Evolutionary conservation across 192 early-diverging fungal genomes (phyloP).

Genomic region (Entophlyctis luteolus): DNA sequence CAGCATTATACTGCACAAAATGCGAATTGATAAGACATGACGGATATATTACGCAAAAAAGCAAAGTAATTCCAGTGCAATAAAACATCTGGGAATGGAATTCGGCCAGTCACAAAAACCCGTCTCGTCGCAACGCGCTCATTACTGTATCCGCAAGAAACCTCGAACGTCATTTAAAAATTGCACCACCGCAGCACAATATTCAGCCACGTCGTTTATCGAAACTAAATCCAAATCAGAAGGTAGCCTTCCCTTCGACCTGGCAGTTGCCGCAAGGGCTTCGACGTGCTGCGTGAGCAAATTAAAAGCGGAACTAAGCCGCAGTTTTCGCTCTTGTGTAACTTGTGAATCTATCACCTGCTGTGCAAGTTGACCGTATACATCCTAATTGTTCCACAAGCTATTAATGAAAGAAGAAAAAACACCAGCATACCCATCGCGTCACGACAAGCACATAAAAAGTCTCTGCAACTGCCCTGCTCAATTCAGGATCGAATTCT

Average conservation of each 20-base stretch:
- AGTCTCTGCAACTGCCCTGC: conserved; percentile 57
- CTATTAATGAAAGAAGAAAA: neutral
- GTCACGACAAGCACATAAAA: conserved; percentile 56
- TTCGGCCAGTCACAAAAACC: too few relatives aligned
- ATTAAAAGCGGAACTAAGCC: conserved; percentile 47
- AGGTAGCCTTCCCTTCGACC: neutral
- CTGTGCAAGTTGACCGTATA: conserved; percentile 48
- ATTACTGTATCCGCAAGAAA: conserved; percentile 49
- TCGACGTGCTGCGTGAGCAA: conserved; percentile 44
- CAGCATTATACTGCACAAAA: too few relatives aligned
- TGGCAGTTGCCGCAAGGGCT: conserved; percentile 33
- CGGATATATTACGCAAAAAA: too few relatives aligned
- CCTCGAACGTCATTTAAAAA: conserved; percentile 65
- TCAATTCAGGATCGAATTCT: conserved; percentile 58
- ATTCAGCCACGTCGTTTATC: too few relatives aligned
- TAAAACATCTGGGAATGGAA: too few relatives aligned
- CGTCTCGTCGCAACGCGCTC: too few relatives aligned
- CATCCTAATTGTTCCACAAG: conserved; percentile 31
- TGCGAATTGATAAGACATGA: too few relatives aligned
- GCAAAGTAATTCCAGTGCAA: too few relatives aligned
- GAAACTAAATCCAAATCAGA: too few relatives aligned
- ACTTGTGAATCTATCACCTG: conserved; percentile 49
- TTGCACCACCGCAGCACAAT: conserved; percentile 46
- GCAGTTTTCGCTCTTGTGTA: conserved; percentile 32
- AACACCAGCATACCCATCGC: conserved; percentile 34